Conservation (phyloP, 305 asterid genomes). For the Fraxinus xanthoxyloides region DNA sequence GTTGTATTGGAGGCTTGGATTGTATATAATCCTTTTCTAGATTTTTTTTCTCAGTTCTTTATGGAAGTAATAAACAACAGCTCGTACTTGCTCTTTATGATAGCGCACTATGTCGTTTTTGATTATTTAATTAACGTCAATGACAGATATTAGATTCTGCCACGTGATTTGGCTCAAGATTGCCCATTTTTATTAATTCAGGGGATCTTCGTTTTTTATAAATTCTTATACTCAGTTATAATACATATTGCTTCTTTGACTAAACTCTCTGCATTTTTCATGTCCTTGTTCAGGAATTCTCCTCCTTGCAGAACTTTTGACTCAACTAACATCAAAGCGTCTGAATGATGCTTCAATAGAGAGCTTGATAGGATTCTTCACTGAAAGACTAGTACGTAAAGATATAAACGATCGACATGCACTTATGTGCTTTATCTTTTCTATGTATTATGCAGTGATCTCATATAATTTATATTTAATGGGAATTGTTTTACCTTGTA, state of each 20-base stretch:
- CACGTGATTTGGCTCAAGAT: not conserved
- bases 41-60: not conserved
- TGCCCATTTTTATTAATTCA: not conserved
- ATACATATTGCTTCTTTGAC: constrained; percentile 11
- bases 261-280: constrained; percentile 9
- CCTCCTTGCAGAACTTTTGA: constrained; percentile 74
- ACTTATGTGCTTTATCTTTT: constrained; percentile 7
- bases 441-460: not conserved
- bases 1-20: not conserved
- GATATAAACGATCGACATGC: constrained; percentile 20
- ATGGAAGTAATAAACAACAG: not conserved
- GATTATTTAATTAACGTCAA: not conserved
- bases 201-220: not conserved
- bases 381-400: constrained; percentile 81
- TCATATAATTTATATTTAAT: constrained; percentile 1
- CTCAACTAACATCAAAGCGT: constrained; percentile 51
- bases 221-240: not conserved
- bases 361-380: constrained; percentile 77
- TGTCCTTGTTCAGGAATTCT: constrained; percentile 61
- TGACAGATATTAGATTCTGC: constrained; percentile 4
- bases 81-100: not conserved
- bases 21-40: not conserved
- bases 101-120: not conserved
- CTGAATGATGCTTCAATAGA: constrained; percentile 55
- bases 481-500: not conserved